Evolutionary conservation across 805 yeast genomes (phyloP).

Genomic region (Cephaloascus albidus): DNA sequence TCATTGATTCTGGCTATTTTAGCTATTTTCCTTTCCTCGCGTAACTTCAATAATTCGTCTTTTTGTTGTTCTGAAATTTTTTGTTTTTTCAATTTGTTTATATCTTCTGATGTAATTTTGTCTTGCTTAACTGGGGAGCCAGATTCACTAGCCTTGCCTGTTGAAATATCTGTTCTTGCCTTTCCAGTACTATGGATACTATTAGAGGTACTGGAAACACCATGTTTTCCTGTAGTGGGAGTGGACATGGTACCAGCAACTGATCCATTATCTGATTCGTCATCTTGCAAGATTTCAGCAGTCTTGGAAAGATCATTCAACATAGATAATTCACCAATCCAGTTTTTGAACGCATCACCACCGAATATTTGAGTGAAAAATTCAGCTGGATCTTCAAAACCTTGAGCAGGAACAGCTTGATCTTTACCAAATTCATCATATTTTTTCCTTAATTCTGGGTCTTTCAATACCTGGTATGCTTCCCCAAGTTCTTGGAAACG

Average conservation of each 20-base stretch:
- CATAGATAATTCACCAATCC: constrained; percentile 83
- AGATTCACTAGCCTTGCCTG: constrained; percentile 9
- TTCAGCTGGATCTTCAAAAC: constrained; percentile 69
- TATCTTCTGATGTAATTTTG: constrained; percentile 11
- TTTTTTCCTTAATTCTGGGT: constrained; percentile 49
- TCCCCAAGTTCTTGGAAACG: constrained; percentile 44
- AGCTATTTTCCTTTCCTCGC: constrained; percentile 44
- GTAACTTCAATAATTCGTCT: constrained; percentile 40
- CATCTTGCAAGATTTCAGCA: constrained; percentile 35
- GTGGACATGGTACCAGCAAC: too few species aligned
- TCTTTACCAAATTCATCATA: constrained; percentile 75
- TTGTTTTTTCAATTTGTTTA: constrained; percentile 18
- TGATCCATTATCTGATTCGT: constrained; percentile 14
- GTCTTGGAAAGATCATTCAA: constrained; percentile 64
- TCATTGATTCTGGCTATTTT: constrained; percentile 40
- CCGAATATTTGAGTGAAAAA: constrained; percentile 71
- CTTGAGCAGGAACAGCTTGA: constrained; percentile 59
- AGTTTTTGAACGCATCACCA: constrained; percentile 78
- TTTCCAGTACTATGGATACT: constrained; percentile 15
- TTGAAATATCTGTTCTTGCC: constrained; percentile 13
- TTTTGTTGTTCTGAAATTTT: constrained; percentile 27
- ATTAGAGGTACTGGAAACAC: constrained; percentile 13
- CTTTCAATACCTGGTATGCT: constrained; percentile 73
- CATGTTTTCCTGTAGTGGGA: too few species aligned
- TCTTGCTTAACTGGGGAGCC: constrained; percentile 5